phyloP scores from a whole-genome alignment of 2,329 filamentous ascomycete species.

The Hypoxylon sp. region DNA sequence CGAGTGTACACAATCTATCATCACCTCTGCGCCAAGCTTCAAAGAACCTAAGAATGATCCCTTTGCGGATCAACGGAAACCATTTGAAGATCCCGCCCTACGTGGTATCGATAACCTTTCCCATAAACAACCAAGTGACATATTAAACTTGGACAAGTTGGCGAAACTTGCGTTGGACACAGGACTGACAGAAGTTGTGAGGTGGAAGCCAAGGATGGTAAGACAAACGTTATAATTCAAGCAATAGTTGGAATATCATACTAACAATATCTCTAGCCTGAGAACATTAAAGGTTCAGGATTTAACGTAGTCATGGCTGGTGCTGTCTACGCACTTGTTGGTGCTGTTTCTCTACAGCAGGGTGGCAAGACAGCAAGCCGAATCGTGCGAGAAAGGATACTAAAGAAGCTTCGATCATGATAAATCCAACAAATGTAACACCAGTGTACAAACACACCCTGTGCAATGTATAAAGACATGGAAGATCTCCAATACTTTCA shows the following conservation, averaged over 20 bases:
- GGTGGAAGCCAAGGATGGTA: conserved; percentile 90
- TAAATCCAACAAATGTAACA: conserved; percentile 26
- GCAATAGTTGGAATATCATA: conserved; percentile 4
- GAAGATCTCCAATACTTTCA: too few species aligned
- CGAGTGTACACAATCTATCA: conserved; percentile 64
- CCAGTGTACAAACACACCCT: conserved; percentile 41
- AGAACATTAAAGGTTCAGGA: conserved; percentile 77
- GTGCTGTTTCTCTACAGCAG: conserved; percentile 87
- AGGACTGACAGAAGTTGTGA: conserved; percentile 76
- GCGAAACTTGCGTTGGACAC: conserved; percentile 73
- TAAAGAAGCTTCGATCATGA: conserved; percentile 55
- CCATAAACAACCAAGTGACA: conserved; percentile 63
- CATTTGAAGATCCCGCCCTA: conserved; percentile 76
- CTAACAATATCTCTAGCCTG: conserved; percentile 54
- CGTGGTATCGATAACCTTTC: conserved; percentile 78
- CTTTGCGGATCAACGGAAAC: conserved; percentile 65
- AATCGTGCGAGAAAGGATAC: conserved; percentile 78
- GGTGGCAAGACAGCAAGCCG: conserved; percentile 80
- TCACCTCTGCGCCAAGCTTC: conserved; percentile 57
- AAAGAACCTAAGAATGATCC: conserved; percentile 43
- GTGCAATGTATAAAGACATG: conserved; percentile 38
- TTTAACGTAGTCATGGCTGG: conserved; percentile 77
- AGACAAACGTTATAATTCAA: conserved; percentile 45
- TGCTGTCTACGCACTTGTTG: conserved; percentile 84
- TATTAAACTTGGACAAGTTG: conserved; percentile 72